These are phyloP conservation scores for Auxenochlorella pyrenoidosa DNA, from an alignment of 139 green algal species.

Conservation along the genomic window DNA sequence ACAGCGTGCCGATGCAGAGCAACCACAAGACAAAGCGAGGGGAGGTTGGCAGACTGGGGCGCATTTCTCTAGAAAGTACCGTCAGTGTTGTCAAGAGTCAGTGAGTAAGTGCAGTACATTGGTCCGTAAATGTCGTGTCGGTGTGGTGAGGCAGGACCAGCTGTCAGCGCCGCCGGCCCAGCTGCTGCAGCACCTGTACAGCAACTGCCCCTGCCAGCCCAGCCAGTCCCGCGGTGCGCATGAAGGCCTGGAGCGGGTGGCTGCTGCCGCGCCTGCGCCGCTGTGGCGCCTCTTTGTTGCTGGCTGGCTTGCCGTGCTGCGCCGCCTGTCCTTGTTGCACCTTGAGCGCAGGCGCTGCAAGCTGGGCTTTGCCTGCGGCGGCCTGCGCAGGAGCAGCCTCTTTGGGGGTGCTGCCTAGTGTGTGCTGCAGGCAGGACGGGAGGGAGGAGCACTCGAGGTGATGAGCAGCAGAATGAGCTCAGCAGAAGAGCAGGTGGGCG, in stretches of 20 bases:
- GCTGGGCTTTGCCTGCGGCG: neutral
- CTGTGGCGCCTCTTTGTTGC: neutral
- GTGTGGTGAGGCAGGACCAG: too few species aligned
- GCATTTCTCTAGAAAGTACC: too few species aligned
- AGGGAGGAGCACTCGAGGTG: too few species aligned
- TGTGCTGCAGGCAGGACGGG: neutral
- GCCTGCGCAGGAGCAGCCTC: neutral
- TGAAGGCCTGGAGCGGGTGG: neutral
- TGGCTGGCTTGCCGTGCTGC: neutral
- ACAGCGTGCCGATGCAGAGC: too few species aligned
- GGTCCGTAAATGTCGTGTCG: too few species aligned
- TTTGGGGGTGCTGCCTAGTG: neutral
- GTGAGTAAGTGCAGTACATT: too few species aligned
- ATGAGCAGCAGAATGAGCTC: too few species aligned
- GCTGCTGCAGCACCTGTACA: conserved; percentile 1
- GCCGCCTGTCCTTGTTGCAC: neutral
- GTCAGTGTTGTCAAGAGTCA: too few species aligned
- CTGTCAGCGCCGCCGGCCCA: neutral
- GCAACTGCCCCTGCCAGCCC: conserved; percentile 16
- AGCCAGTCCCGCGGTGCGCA: conserved; percentile 9
- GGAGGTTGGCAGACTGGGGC: too few species aligned
- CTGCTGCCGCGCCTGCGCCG: neutral
- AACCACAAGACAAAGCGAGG: too few species aligned
- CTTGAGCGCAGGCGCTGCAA: neutral
- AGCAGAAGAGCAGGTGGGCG: too few species aligned